These are phyloP conservation scores for Hapsidospora chrysogenum DNA, from an alignment of 495 filamentous ascomycete genomes.

Conservation along the genomic window DNA sequence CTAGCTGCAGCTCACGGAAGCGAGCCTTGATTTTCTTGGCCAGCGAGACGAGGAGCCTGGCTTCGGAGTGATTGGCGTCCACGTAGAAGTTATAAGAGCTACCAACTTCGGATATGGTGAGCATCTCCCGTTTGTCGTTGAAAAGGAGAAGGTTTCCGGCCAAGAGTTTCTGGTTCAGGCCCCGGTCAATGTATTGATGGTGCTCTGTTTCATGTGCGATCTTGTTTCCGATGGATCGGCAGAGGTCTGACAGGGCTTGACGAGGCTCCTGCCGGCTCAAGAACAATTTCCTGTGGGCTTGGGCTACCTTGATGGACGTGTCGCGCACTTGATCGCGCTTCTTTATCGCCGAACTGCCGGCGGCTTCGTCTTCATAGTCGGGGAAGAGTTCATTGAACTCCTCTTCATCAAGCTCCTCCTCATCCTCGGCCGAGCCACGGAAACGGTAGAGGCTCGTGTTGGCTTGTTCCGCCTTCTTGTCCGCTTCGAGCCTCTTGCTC, in stretches of 20 bases:
- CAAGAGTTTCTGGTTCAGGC: constrained; percentile 34
- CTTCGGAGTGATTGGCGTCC: constrained; percentile 58
- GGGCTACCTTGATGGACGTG: constrained; percentile 25
- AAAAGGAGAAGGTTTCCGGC: constrained; percentile 50
- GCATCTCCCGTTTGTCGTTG: constrained; percentile 33
- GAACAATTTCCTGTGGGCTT: constrained; percentile 32
- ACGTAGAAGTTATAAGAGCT: constrained; percentile 76
- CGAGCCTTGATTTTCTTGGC: constrained; percentile 47
- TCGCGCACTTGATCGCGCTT: constrained; percentile 18
- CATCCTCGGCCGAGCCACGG: constrained; percentile 53
- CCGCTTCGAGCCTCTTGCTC: constrained; percentile 53
- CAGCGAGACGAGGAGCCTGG: constrained; percentile 48
- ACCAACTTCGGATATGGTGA: constrained; percentile 18
- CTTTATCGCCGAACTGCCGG: constrained; percentile 7
- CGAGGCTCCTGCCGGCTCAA: constrained; percentile 14
- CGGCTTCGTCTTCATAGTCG: constrained; percentile 38
- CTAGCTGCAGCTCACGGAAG: constrained; percentile 48
- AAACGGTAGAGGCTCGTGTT: constrained; percentile 69
- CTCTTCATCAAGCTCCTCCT: constrained; percentile 58
- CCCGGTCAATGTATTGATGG: constrained; percentile 12
- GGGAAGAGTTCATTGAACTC: constrained; percentile 73
- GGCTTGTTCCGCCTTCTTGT: constrained; percentile 52
- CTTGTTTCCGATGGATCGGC: constrained; percentile 18
- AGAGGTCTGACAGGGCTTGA: constrained; percentile 19
- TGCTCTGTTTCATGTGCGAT: constrained; percentile 11